A percentile compares a stretch with the other conserved stretches of the same genome.
Conservation (phyloP, 768 basidiomycete genomes). For the Kwoniella sp. region DNA sequence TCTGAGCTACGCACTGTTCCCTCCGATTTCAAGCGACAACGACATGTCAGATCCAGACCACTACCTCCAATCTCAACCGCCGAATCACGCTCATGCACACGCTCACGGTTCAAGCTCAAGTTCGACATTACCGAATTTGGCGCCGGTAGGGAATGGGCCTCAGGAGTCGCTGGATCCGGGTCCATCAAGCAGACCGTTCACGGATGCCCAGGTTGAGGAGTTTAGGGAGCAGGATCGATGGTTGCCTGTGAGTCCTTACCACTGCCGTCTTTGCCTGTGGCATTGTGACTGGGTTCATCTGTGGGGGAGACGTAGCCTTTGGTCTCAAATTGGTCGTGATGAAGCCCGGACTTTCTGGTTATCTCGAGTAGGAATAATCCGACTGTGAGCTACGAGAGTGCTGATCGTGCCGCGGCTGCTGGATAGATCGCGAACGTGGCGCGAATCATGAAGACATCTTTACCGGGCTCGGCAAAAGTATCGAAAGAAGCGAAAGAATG, state of each 20-base stretch:
- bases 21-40: no score
- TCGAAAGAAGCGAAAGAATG: slow-evolving; percentile 98
- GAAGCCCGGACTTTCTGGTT: background rate
- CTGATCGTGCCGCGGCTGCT: background rate
- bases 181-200: slow-evolving; percentile 59
- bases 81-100: background rate
- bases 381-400: background rate
- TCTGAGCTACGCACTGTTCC: background rate
- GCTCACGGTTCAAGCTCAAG: slow-evolving; percentile 2
- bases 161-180: slow-evolving; percentile 10
- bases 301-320: no score
- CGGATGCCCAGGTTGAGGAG: slow-evolving; percentile 89
- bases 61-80: background rate
- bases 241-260: slow-evolving; percentile 68
- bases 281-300: no score
- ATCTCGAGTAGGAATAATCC: background rate
- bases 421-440: slow-evolving; percentile 93
- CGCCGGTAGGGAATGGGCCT: slow-evolving; percentile 17
- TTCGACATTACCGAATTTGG: slow-evolving; percentile 19
- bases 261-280: no score
- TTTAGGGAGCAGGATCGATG: slow-evolving; percentile 94
- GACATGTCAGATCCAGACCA: background rate
- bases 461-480: slow-evolving; percentile 89
- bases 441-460: slow-evolving; percentile 90
- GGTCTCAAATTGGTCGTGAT: no score